Percentiles rank a stretch among this genome's conserved stretches.
Conservation (phyloP, 495 filamentous ascomycete genomes). For the Penicillium roqueforti region DNA sequence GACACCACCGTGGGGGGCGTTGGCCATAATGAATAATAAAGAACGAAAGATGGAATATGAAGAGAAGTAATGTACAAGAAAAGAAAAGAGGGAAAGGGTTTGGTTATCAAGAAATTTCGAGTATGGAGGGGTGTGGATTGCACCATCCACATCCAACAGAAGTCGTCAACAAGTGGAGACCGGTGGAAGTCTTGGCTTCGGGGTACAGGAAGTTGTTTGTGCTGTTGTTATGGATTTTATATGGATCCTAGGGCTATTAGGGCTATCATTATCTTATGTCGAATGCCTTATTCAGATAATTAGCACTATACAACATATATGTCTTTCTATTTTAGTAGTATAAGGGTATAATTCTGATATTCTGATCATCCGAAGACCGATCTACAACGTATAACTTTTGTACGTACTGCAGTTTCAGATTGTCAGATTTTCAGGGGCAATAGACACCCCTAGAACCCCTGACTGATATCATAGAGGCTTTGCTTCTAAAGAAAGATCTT, state of each 20-base stretch:
- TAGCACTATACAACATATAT: too few relatives aligned
- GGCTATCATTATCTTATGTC: too few relatives aligned
- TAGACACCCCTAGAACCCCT: constrained; percentile 1
- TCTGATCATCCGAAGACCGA: too few relatives aligned
- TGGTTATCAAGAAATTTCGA: constrained; percentile 6
- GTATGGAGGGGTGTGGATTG: not conserved
- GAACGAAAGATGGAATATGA: constrained; percentile 10
- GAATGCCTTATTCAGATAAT: too few relatives aligned
- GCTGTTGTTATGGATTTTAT: too few relatives aligned
- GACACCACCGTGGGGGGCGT: constrained; percentile 90
- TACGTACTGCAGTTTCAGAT: constrained; percentile 16
- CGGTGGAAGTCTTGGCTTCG: constrained; percentile 21
- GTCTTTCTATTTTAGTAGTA: too few relatives aligned
- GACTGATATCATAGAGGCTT: not conserved
- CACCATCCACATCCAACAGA: not conserved
- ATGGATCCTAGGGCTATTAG: not conserved
- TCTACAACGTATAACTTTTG: too few relatives aligned
- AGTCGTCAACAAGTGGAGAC: constrained; percentile 31
- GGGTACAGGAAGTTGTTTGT: too few relatives aligned
- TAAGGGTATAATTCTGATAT: too few relatives aligned
- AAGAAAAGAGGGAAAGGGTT: constrained; percentile 1
- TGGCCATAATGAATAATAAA: constrained; percentile 49
- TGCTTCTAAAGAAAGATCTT: not conserved
- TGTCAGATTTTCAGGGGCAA: constrained; percentile 28
- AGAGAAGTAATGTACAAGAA: constrained; percentile 1